Evolutionary conservation across 2,329 filamentous ascomycete genomes (phyloP).

Genomic region (Phyllosticta paracitricarpa): DNA sequence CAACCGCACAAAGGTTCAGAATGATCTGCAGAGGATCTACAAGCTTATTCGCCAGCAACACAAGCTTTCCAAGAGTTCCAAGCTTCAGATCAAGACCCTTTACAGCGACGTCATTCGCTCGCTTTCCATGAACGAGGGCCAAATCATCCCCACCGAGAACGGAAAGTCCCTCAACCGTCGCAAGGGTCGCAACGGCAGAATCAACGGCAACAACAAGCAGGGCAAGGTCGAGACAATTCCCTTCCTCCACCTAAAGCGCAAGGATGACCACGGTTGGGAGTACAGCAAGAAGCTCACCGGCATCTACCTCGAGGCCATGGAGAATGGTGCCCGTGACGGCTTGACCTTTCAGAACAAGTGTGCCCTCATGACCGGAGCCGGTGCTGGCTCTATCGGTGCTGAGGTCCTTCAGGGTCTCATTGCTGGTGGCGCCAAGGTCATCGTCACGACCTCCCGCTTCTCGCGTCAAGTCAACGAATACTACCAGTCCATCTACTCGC

Average conservation of each 20-base stretch:
- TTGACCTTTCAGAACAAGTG: constrained; percentile 93
- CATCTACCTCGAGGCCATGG: constrained; percentile 82
- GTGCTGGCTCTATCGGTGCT: constrained; percentile 93
- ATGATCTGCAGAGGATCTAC: constrained; percentile 88
- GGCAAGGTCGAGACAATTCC: constrained; percentile 96
- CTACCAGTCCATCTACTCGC: constrained; percentile 97
- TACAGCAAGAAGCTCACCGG: constrained; percentile 98
- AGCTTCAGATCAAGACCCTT: constrained; percentile 89
- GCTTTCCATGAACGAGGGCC: constrained; percentile 93
- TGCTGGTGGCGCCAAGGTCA: constrained; percentile 90
- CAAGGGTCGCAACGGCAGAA: constrained; percentile 44
- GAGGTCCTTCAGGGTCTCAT: constrained; percentile 94
- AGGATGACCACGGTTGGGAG: constrained; percentile 89
- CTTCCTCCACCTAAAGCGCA: constrained; percentile 93
- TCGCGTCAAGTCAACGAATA: constrained; percentile 97
- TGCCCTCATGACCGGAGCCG: constrained; percentile 94
- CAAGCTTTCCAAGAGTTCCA: constrained; percentile 91
- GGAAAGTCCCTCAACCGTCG: constrained; percentile 53
- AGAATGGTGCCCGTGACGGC: constrained; percentile 76
- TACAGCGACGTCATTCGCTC: constrained; percentile 93
- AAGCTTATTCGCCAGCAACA: constrained; percentile 98
- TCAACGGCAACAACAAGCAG: constrained; percentile 51
- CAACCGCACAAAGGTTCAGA: constrained; percentile 96
- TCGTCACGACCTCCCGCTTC: constrained; percentile 94
- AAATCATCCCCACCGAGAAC: constrained; percentile 85